phyloP scores from a whole-genome alignment of 2,329 filamentous ascomycete species.

The Fusarium austroafricanum region DNA sequence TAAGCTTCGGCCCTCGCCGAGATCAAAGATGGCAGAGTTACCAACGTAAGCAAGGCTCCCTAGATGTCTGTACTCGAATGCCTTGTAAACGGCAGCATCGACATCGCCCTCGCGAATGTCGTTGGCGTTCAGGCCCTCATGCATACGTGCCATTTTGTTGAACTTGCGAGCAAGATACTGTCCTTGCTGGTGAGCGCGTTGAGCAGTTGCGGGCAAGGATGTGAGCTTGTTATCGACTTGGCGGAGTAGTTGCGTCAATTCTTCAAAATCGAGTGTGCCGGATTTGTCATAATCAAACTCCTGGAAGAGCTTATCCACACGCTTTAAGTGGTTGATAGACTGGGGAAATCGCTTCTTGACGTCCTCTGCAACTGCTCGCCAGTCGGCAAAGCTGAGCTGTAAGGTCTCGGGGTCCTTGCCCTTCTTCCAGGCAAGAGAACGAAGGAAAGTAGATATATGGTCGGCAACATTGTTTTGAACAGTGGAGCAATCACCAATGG shows the following conservation, averaged over 20 bases:
- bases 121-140: conserved; percentile 81
- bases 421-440: conserved; percentile 89
- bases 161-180: conserved; percentile 93
- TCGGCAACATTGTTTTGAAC: conserved; percentile 98
- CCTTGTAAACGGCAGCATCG: conserved; percentile 91
- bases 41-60: conserved; percentile 95
- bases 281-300: conserved; percentile 94
- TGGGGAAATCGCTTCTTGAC: conserved; percentile 94
- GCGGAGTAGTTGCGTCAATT: conserved; percentile 85
- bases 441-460: conserved; percentile 89
- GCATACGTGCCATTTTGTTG: conserved; percentile 85
- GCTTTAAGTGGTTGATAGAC: conserved; percentile 84
- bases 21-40: conserved; percentile 95
- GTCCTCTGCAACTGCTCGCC: conserved; percentile 83
- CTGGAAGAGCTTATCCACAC: conserved; percentile 90
- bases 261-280: conserved; percentile 93
- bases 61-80: conserved; percentile 93
- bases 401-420: conserved; percentile 91
- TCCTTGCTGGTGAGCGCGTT: conserved; percentile 96
- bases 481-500: conserved; percentile 94
- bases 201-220: conserved; percentile 92
- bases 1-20: conserved; percentile 79
- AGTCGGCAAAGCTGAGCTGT: conserved; percentile 87
- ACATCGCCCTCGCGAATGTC: conserved; percentile 89
- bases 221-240: conserved; percentile 97